Evolutionary conservation across 441 rosid species (phyloP).

Genomic region (Euphorbia schlechtendalii): DNA sequence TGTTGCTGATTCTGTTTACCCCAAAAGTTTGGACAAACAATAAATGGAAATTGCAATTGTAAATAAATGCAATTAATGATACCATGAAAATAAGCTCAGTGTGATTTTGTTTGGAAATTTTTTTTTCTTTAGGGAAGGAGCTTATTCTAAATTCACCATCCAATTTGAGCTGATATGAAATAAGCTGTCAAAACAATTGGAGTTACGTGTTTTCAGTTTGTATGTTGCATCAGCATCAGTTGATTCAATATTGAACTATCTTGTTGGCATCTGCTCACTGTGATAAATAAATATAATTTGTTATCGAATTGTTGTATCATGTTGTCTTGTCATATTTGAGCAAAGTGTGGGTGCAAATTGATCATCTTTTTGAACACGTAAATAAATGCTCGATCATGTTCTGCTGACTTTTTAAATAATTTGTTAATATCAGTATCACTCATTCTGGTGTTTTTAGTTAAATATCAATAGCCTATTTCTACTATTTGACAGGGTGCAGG

Average conservation of each 20-base stretch:
- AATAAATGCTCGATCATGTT: background rate
- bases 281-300: background rate
- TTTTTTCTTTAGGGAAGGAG: no score
- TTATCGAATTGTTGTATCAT: background rate
- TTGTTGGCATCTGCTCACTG: background rate
- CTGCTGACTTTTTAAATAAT: background rate
- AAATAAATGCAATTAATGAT: no score
- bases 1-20: background rate
- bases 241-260: background rate
- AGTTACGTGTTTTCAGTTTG: background rate
- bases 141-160: background rate
- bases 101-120: no score
- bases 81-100: no score
- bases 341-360: background rate
- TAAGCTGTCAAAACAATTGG: no score
- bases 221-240: background rate
- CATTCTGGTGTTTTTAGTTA: background rate
- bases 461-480: constrained; percentile 7
- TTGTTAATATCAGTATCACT: background rate
- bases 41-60: no score
- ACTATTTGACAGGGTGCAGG: constrained; percentile 59
- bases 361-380: no score
- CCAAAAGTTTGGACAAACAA: no score
- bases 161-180: background rate
- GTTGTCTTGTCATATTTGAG: background rate